Percentiles rank a stretch among this genome's conserved stretches.
These are phyloP conservation scores for Backusella liffmaniae DNA, from an alignment of 192 early-diverging fungal genomes.

Conservation along the genomic window DNA sequence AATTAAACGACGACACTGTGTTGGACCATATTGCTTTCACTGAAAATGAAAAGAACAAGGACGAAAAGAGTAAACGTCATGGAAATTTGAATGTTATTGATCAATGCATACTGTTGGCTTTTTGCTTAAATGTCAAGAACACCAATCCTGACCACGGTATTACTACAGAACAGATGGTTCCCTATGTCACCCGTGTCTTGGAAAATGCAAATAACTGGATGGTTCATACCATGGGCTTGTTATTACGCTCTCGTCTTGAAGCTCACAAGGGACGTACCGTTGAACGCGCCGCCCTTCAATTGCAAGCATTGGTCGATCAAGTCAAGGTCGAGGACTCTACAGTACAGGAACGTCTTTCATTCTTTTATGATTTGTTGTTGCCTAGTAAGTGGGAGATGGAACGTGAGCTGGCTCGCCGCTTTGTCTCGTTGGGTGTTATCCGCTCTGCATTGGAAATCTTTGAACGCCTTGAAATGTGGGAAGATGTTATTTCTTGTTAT, in stretches of 20 bases:
- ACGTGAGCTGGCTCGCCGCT: constrained; percentile 83
- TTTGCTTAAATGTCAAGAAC: constrained; percentile 92
- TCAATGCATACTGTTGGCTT: constrained; percentile 87
- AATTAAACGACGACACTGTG: constrained; percentile 89
- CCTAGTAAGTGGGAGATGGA: constrained; percentile 98
- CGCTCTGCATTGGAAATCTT: constrained; percentile 94
- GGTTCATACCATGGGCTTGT: constrained; percentile 93
- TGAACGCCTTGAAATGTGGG: constrained; percentile 94
- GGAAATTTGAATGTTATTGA: constrained; percentile 78
- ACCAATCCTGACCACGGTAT: constrained; percentile 91
- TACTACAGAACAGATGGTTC: constrained; percentile 94
- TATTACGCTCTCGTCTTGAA: constrained; percentile 91
- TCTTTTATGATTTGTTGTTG: constrained; percentile 75
- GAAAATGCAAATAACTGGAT: constrained; percentile 97
- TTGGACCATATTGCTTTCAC: constrained; percentile 79
- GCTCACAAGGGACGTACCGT: constrained; percentile 80
- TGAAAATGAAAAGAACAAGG: constrained; percentile 40
- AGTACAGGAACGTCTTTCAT: constrained; percentile 72
- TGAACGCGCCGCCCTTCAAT: constrained; percentile 85
- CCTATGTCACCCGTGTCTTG: constrained; percentile 88
- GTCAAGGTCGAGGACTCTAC: constrained; percentile 68
- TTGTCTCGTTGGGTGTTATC: constrained; percentile 81
- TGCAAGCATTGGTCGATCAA: constrained; percentile 98
- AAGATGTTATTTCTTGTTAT: constrained; percentile 87
- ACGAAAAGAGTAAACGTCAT: constrained; percentile 49